Percentiles rank a stretch among this genome's conserved stretches.
These are phyloP conservation scores for Daldinia decipiens DNA, from an alignment of 495 filamentous ascomycete genomes.

Conservation along the genomic window DNA sequence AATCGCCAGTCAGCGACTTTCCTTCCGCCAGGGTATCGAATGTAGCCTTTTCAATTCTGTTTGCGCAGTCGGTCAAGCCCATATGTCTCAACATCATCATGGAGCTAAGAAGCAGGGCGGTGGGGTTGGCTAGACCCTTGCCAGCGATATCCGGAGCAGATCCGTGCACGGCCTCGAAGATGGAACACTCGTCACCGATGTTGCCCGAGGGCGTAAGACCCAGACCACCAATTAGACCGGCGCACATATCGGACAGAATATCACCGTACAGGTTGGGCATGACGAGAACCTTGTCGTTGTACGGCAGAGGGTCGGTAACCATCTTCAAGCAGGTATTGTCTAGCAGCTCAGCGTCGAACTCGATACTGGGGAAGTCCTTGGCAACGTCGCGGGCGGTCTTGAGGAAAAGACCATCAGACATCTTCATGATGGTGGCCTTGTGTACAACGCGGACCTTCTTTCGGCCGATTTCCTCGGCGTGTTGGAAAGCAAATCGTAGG, in stretches of 20 bases:
- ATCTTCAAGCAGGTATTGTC: conserved; percentile 99
- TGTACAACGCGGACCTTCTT: conserved; percentile 97
- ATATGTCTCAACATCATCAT: conserved; percentile 99
- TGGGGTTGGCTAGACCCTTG: conserved; percentile 61
- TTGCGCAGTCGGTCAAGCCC: conserved; percentile 85
- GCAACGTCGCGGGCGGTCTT: conserved; percentile 81
- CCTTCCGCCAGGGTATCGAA: conserved; percentile 95
- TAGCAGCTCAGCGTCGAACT: conserved; percentile 95
- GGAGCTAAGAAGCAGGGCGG: conserved; percentile 44
- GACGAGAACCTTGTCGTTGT: conserved; percentile 99
- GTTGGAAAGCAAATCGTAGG: conserved; percentile 95
- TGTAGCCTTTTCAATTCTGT: conserved; percentile 90
- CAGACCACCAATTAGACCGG: conserved; percentile 96
- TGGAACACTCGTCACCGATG: conserved; percentile 98
- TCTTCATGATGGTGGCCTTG: conserved; percentile 99
- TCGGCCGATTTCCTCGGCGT: conserved; percentile 89
- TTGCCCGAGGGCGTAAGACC: conserved; percentile 97
- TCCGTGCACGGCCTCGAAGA: conserved; percentile 99
- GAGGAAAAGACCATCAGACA: conserved; percentile 98
- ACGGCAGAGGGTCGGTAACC: conserved; percentile 90
- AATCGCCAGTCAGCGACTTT: conserved; percentile 93
- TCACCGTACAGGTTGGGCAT: conserved; percentile 99
- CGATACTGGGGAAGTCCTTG: conserved; percentile 92
- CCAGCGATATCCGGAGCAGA: conserved; percentile 98
- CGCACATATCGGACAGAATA: conserved; percentile 99